Evolutionary conservation across 495 filamentous ascomycete species (phyloP).

Genomic region (Podospora pseudocomata): DNA sequence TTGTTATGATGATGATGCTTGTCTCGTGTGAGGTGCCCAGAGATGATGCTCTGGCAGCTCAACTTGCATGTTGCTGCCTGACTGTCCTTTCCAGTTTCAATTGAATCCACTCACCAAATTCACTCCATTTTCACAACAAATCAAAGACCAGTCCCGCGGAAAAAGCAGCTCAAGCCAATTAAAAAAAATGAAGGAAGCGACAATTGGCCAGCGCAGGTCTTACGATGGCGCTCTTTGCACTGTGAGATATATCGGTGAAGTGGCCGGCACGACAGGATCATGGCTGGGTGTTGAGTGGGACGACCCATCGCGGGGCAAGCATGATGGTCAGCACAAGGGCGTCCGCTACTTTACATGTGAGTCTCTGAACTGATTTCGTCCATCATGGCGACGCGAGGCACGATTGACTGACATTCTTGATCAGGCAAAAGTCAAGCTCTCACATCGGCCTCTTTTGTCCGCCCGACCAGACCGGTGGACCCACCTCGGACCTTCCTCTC

Average conservation of each 20-base stretch:
- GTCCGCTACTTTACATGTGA: conserved; percentile 81
- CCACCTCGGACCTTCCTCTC: conserved; percentile 66
- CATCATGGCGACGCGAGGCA: neutral
- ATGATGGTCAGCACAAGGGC: conserved; percentile 77
- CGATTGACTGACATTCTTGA: neutral
- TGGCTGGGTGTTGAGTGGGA: conserved; percentile 99
- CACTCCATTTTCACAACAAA: neutral
- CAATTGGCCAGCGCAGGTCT: conserved; percentile 69
- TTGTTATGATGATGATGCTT: neutral
- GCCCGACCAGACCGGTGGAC: conserved; percentile 68
- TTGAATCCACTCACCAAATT: neutral
- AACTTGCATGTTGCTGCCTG: neutral
- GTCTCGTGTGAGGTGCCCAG: neutral
- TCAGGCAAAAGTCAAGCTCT: conserved; percentile 61
- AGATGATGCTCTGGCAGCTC: neutral
- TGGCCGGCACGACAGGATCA: conserved; percentile 69
- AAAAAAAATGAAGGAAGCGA: conserved; percentile 18
- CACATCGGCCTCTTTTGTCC: conserved; percentile 80
- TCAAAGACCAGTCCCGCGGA: neutral
- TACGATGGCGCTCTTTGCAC: conserved; percentile 74
- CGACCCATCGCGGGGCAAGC: conserved; percentile 77
- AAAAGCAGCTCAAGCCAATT: neutral
- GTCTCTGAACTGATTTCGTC: conserved; percentile 6
- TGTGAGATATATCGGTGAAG: conserved; percentile 73
- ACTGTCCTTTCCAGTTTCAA: neutral